Evolutionary conservation across 345 rosid species (phyloP).

Genomic region (Gossypium rotundifolium): DNA sequence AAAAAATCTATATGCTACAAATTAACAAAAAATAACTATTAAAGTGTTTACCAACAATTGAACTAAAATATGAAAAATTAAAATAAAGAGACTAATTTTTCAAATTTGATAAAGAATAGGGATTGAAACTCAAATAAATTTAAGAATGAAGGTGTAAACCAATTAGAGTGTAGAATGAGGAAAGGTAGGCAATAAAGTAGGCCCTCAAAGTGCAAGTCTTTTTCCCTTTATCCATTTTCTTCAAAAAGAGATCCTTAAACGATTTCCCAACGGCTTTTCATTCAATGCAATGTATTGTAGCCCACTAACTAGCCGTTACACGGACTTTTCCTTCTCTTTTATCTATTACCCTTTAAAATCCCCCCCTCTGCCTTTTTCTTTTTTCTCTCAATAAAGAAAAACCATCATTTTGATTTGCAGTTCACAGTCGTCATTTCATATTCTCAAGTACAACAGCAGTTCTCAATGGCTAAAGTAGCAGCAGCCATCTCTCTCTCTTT

Average conservation of each 20-base stretch:
- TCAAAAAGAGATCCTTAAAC: not conserved
- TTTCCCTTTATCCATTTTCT: not conserved
- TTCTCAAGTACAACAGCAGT: not conserved
- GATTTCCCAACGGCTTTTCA: slow-evolving; percentile 10
- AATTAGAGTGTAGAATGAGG: not conserved
- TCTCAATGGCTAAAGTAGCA: slow-evolving; percentile 21
- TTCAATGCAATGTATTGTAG: not conserved
- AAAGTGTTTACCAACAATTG: too few relatives aligned
- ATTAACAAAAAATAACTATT: too few relatives aligned
- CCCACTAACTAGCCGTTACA: slow-evolving; percentile 15
- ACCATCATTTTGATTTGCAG: not conserved
- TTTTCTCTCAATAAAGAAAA: too few relatives aligned
- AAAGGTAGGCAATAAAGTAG: not conserved
- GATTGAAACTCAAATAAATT: not conserved
- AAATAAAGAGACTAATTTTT: too few relatives aligned
- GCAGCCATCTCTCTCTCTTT: slow-evolving; percentile 6
- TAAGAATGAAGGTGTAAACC: not conserved
- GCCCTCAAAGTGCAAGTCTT: not conserved
- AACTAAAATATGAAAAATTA: too few relatives aligned
- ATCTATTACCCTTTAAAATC: not conserved
- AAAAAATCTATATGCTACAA: too few relatives aligned
- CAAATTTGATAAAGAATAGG: too few relatives aligned
- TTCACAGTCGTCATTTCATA: not conserved
- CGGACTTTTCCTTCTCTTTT: not conserved
- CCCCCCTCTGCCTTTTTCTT: not conserved